Evolutionary conservation across 2,329 filamentous ascomycete species (phyloP), one percentile per base, ranked within the genome.

Genomic region (Pestalotiopsis sp.): DNA sequence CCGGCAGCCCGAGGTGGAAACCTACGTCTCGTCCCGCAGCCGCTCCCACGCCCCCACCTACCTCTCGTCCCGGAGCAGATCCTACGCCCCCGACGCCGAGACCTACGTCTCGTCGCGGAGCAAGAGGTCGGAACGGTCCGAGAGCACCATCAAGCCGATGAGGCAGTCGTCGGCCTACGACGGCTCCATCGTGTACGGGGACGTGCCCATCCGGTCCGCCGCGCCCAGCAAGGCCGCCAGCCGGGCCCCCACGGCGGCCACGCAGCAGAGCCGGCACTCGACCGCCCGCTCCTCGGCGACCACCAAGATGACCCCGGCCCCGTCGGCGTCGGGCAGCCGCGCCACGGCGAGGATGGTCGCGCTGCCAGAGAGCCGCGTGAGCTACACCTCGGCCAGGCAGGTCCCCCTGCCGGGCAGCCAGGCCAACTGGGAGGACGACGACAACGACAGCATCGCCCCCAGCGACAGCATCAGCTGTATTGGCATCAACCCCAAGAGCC

Each of bases 391-490:
- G 17, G 64, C 64, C 14, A 56, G 62, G 38, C 9, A 20, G 38
- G 38, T 66, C 9, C 64, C 67, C 17, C 36, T 68, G 57, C 60
- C 68, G 1, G 39, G 59, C 36, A 69, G 68, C 23, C 36, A 61
- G 27, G 64, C 36, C 31, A 65, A 78, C 56, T 82, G 81, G 77
- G 83, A 86, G 11, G 83, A 86, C 52, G 86, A 86, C 52, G 86
- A 88, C 71, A 77, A 79, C 65, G 83, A 81, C 63, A 89, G 86
- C 72, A 80, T 91, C 45, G 87, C 84, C 58, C 88, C 88, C 1
- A 86, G 84, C 73, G 88, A 91, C 75, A 90, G 88, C 73, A 88
- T 91, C 68, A 90, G 87, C 75, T 88, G 86, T 72, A 82, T 90
- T n/a, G 88, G 87, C 25, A 82, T 76, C 70, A 78, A 81, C 57